Percentiles rank a stretch among this genome's conserved stretches.
These are phyloP conservation scores for Sindora glabra DNA, from an alignment of 306 rosid genomes.

Conservation along the genomic window DNA sequence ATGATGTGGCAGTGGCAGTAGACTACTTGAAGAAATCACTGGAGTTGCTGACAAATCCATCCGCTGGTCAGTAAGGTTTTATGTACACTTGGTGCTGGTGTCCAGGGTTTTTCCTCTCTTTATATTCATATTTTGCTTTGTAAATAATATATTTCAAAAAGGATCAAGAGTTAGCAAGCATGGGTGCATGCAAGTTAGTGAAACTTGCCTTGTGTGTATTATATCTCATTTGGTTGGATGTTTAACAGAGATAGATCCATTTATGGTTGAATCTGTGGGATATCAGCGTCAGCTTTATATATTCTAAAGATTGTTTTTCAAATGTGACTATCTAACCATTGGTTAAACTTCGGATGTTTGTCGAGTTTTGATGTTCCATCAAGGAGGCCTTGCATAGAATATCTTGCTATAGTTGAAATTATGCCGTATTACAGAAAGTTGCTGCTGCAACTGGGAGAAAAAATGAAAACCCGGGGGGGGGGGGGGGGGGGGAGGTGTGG, in stretches of 20 bases:
- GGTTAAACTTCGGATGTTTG: too few relatives aligned
- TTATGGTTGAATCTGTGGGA: constrained; percentile 5
- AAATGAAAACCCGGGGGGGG: too few relatives aligned
- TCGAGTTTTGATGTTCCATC: too few relatives aligned
- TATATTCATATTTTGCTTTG: constrained; percentile 18
- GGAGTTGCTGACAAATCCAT: constrained; percentile 86
- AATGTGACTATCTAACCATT: too few relatives aligned
- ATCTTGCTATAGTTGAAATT: too few relatives aligned
- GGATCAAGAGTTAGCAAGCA: constrained; percentile 11
- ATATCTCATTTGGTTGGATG: background rate
- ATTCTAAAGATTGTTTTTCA: background rate
- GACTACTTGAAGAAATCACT: constrained; percentile 82
- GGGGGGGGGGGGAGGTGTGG: too few relatives aligned
- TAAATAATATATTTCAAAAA: constrained; percentile 12
- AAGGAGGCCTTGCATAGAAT: too few relatives aligned
- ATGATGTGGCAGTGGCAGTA: constrained; percentile 83
- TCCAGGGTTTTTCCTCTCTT: constrained; percentile 11
- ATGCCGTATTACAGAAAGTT: too few relatives aligned
- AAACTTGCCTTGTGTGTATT: background rate
- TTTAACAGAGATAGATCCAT: background rate
- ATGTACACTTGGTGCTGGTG: background rate
- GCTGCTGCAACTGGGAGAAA: too few relatives aligned
- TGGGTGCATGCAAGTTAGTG: constrained; percentile 1
- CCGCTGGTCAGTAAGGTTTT: constrained; percentile 38
- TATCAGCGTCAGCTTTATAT: background rate